Percentiles rank a stretch among this genome's conserved stretches.
Evolutionary conservation across 305 asterid species (phyloP).

Genomic region (Plantago lanceolata): DNA sequence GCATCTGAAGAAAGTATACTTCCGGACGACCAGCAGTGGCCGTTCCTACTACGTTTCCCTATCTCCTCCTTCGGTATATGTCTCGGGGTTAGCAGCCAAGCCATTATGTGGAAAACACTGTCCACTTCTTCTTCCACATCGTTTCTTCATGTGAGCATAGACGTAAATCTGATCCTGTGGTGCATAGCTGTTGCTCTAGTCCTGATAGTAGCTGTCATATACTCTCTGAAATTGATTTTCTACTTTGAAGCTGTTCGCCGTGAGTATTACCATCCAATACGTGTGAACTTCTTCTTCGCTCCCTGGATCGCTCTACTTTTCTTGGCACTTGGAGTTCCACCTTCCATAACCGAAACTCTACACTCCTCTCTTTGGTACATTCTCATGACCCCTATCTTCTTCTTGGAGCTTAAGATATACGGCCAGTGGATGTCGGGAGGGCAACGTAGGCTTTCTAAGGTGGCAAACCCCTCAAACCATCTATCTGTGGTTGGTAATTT

Average conservation of each 20-base stretch:
- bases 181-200: constrained; percentile 45
- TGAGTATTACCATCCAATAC: constrained; percentile 69
- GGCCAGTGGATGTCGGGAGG: constrained; percentile 88
- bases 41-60: constrained; percentile 67
- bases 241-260: constrained; percentile 74
- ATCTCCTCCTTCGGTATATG: constrained; percentile 66
- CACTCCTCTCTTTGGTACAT: constrained; percentile 48
- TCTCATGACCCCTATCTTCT: constrained; percentile 54
- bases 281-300: constrained; percentile 71
- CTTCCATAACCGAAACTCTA: constrained; percentile 31
- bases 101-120: constrained; percentile 62
- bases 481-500: constrained; percentile 59
- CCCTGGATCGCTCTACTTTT: constrained; percentile 62
- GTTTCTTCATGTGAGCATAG: constrained; percentile 42
- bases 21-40: constrained; percentile 65
- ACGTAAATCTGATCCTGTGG: constrained; percentile 52
- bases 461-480: constrained; percentile 69
- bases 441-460: constrained; percentile 63
- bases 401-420: constrained; percentile 57
- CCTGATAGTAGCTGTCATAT: constrained; percentile 31
- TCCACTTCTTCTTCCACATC: constrained; percentile 41
- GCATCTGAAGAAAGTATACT: constrained; percentile 54
- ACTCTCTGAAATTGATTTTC: constrained; percentile 44
- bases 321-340: constrained; percentile 53
- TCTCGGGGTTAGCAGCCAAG: constrained; percentile 67